Percentiles rank a stretch among this genome's conserved stretches.
These are phyloP conservation scores for Torulaspora pretoriensis DNA, from an alignment of 1,139 yeast genomes.

Conservation along the genomic window DNA sequence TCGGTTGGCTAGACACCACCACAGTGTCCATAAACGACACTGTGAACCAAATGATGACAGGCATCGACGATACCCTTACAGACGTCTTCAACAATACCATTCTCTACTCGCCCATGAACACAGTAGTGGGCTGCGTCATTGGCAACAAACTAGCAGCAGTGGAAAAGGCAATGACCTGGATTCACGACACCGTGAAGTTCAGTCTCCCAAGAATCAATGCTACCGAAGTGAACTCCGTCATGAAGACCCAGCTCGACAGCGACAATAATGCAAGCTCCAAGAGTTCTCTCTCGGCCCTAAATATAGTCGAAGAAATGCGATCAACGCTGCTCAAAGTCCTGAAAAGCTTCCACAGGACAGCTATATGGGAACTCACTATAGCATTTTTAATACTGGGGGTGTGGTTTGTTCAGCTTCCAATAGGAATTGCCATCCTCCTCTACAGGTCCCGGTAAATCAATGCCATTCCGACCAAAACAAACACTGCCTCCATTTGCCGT, in stretches of 20 bases:
- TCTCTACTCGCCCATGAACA: conserved; percentile 55
- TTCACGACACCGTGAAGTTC: conserved; percentile 59
- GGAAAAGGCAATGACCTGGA: conserved; percentile 75
- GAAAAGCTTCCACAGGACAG: conserved; percentile 37
- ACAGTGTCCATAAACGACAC: conserved; percentile 55
- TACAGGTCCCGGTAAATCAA: conserved; percentile 3
- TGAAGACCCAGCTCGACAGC: conserved; percentile 8
- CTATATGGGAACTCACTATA: conserved; percentile 46
- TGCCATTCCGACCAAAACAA: neutral
- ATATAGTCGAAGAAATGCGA: conserved; percentile 31
- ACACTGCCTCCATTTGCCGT: neutral
- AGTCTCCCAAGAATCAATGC: conserved; percentile 51
- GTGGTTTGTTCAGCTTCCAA: conserved; percentile 13
- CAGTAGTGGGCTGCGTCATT: conserved; percentile 72
- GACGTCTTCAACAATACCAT: conserved; percentile 65
- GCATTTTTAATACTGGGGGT: conserved; percentile 43
- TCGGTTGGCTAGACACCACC: conserved; percentile 61
- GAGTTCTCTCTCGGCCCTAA: conserved; percentile 1
- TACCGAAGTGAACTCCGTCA: conserved; percentile 24
- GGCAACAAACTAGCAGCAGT: conserved; percentile 65
- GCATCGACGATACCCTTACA: conserved; percentile 52
- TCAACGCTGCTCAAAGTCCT: conserved; percentile 31
- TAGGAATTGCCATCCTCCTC: conserved; percentile 10
- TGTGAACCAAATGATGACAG: conserved; percentile 45
- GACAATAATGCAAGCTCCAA: conserved; percentile 2